Conservation (phyloP, 495 filamentous ascomycete genomes). For the Beverwykella pulmonaria region DNA sequence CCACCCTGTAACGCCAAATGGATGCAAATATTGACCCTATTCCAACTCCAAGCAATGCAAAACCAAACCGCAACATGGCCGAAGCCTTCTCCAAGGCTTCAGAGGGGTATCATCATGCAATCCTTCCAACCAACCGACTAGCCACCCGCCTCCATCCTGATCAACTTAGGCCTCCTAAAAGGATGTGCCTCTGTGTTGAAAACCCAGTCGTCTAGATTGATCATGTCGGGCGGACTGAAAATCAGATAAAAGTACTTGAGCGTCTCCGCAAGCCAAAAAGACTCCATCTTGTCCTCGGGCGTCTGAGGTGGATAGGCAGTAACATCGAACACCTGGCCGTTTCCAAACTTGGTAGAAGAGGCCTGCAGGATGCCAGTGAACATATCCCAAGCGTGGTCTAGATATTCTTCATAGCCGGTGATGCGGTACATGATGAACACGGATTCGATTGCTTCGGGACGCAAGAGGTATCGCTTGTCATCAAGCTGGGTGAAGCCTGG, state of each 20-base stretch:
- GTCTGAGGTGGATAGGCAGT: constrained; percentile 13
- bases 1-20: neutral
- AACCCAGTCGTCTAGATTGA: constrained; percentile 84
- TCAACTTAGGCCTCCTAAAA: constrained; percentile 52
- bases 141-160: neutral
- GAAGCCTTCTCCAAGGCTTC: neutral
- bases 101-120: constrained; percentile 10
- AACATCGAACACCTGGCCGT: constrained; percentile 52
- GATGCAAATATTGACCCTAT: too few relatives aligned
- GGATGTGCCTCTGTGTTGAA: constrained; percentile 62
- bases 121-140: neutral
- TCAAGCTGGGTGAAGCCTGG: constrained; percentile 46
- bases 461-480: constrained; percentile 49
- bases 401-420: constrained; percentile 57
- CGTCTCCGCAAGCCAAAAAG: constrained; percentile 74
- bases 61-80: neutral
- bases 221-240: constrained; percentile 68
- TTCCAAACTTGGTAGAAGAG: constrained; percentile 52
- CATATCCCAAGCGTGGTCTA: constrained; percentile 66
- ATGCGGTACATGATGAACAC: constrained; percentile 63
- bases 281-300: constrained; percentile 52
- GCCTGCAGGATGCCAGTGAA: constrained; percentile 53
- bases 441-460: constrained; percentile 65
- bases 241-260: constrained; percentile 81
- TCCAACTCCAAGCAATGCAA: constrained; percentile 9